Conservation (phyloP, 2,329 filamentous ascomycete species). For the Fonsecaea erecta region DNA sequence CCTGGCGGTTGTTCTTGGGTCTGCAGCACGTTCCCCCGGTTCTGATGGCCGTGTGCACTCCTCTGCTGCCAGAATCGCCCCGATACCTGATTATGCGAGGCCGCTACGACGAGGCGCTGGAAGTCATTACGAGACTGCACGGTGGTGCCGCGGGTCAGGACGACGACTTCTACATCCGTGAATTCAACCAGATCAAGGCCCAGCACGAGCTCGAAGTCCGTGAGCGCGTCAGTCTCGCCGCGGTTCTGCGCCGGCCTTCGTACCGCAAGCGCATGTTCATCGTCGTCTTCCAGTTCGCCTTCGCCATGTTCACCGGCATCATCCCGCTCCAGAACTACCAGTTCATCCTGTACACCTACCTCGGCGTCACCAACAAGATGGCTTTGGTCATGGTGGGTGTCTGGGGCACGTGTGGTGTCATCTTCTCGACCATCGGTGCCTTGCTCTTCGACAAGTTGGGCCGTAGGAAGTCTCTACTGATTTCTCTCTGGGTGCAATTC, state of each 20-base stretch:
- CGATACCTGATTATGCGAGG: slow-evolving; percentile 37
- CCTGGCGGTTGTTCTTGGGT: slow-evolving; percentile 21
- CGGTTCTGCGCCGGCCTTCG: slow-evolving; percentile 15
- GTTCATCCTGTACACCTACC: slow-evolving; percentile 23
- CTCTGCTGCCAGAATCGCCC: slow-evolving; percentile 38
- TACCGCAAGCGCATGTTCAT: slow-evolving; percentile 27
- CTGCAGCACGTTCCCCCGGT: slow-evolving; percentile 8
- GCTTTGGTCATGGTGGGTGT: slow-evolving; percentile 22
- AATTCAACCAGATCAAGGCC: slow-evolving; percentile 26
- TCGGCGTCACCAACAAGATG: slow-evolving; percentile 15
- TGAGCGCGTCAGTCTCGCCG: slow-evolving; percentile 13
- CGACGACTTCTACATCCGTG: slow-evolving; percentile 23
- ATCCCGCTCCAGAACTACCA: slow-evolving; percentile 26
- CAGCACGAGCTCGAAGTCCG: slow-evolving; percentile 23
- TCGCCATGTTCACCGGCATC: slow-evolving; percentile 21
- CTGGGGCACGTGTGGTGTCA: slow-evolving; percentile 18
- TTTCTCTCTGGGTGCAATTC: slow-evolving; percentile 10
- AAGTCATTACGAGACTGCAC: slow-evolving; percentile 19
- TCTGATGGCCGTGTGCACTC: slow-evolving; percentile 24
- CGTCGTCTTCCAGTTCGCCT: slow-evolving; percentile 24
- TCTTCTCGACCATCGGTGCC: slow-evolving; percentile 22
- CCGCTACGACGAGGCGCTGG: slow-evolving; percentile 31
- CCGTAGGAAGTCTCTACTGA: slow-evolving; percentile 16
- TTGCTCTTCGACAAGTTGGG: slow-evolving; percentile 20
- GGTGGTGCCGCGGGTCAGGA: slow-evolving; percentile 7